phyloP scores from a whole-genome alignment of 225 moss, liverwort and hornwort genomes.

The Ulota crispa region DNA sequence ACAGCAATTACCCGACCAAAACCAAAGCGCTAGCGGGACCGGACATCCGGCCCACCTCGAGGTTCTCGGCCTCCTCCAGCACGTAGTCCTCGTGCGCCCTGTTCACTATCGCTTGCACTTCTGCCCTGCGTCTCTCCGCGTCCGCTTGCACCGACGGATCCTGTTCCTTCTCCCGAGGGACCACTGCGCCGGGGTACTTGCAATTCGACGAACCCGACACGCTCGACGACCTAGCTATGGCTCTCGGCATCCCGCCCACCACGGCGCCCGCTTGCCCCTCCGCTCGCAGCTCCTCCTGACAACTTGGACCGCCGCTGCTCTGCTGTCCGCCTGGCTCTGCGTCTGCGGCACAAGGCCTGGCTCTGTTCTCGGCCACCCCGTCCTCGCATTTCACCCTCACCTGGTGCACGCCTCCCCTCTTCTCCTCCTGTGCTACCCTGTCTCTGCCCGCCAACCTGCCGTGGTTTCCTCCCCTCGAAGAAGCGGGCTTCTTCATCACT shows the following conservation, averaged over 20 bases:
- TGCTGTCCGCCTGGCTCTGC: slow-evolving; percentile 54
- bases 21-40: background rate
- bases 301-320: slow-evolving; percentile 44
- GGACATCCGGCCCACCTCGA: slow-evolving; percentile 48
- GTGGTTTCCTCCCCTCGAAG: slow-evolving; percentile 17
- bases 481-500: slow-evolving; percentile 18
- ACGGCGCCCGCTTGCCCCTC: slow-evolving; percentile 77
- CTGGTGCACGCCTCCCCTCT: slow-evolving; percentile 21
- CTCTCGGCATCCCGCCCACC: slow-evolving; percentile 58
- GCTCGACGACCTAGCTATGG: slow-evolving; percentile 53
- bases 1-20: too few relatives aligned
- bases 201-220: slow-evolving; percentile 42
- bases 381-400: slow-evolving; percentile 52
- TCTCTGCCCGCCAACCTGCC: slow-evolving; percentile 3
- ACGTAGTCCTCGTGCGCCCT: slow-evolving; percentile 70
- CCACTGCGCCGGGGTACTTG: slow-evolving; percentile 49
- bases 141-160: slow-evolving; percentile 53
- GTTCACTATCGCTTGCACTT: slow-evolving; percentile 45
- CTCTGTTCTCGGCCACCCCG: slow-evolving; percentile 56
- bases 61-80: slow-evolving; percentile 65
- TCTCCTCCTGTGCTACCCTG: slow-evolving; percentile 25
- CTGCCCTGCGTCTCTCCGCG: slow-evolving; percentile 64
- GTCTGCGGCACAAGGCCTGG: slow-evolving; percentile 51
- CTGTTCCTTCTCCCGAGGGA: slow-evolving; percentile 70
- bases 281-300: slow-evolving; percentile 63